phyloP scores from a whole-genome alignment of 2,329 filamentous ascomycete genomes.

The Ambrosiella xylebori region DNA sequence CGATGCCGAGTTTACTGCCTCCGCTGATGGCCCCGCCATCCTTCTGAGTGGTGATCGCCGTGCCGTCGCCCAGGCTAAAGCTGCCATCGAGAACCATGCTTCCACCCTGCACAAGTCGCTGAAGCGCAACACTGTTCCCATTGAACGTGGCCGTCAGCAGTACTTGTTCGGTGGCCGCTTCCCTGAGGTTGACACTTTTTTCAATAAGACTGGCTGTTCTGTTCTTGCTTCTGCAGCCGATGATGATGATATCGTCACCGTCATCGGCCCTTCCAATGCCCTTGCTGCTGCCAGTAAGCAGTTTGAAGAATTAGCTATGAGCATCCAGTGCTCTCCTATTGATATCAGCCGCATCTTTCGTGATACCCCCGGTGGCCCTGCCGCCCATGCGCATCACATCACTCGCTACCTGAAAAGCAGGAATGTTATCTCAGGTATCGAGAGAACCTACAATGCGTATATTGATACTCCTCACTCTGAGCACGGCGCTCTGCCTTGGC shows the following conservation, averaged over 20 bases:
- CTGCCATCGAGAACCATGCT: slow-evolving; percentile 63
- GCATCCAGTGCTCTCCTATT: slow-evolving; percentile 69
- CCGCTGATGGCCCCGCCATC: slow-evolving; percentile 55
- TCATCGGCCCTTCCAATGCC: slow-evolving; percentile 62
- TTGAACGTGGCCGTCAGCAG: slow-evolving; percentile 77
- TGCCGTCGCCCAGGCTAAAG: slow-evolving; percentile 63
- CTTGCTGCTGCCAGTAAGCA: slow-evolving; percentile 62
- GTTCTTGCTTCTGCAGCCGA: slow-evolving; percentile 64
- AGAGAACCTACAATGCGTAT: slow-evolving; percentile 64
- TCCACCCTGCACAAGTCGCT: slow-evolving; percentile 61
- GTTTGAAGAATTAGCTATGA: slow-evolving; percentile 74
- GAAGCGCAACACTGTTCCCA: slow-evolving; percentile 58
- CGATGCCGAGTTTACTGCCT: slow-evolving; percentile 54
- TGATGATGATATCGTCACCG: slow-evolving; percentile 67
- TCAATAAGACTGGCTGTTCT: slow-evolving; percentile 76
- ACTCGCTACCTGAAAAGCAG: slow-evolving; percentile 76
- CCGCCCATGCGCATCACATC: slow-evolving; percentile 66
- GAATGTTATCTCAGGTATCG: slow-evolving; percentile 65
- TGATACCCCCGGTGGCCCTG: slow-evolving; percentile 52
- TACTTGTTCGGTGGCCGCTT: slow-evolving; percentile 84
- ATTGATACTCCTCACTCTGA: slow-evolving; percentile 62
- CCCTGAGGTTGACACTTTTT: slow-evolving; percentile 67
- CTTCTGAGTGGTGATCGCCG: slow-evolving; percentile 70
- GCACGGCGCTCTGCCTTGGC: slow-evolving; percentile 61
- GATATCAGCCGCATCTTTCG: slow-evolving; percentile 69